These are phyloP conservation scores for Ambrosiella cleistominuta DNA, from an alignment of 2,329 filamentous ascomycete species.

Conservation along the genomic window DNA sequence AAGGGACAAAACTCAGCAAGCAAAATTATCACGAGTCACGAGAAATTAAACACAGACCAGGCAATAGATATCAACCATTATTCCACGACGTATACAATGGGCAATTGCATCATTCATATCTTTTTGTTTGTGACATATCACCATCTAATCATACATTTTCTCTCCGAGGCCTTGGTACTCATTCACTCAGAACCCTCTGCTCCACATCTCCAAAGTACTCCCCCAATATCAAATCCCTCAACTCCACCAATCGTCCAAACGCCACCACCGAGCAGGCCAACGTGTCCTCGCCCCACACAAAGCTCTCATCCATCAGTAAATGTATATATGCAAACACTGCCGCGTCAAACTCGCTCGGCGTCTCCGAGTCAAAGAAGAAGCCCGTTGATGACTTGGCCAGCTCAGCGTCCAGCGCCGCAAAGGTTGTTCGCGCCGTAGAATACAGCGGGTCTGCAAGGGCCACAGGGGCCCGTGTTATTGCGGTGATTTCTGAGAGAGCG, in stretches of 20 bases:
- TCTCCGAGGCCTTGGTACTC: background rate
- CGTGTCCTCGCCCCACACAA: slow-evolving; percentile 47
- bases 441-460: slow-evolving; percentile 24
- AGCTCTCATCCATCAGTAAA: slow-evolving; percentile 47
- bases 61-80: no score
- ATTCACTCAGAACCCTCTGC: background rate
- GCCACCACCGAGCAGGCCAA: slow-evolving; percentile 38
- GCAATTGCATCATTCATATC: no score
- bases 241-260: slow-evolving; percentile 42
- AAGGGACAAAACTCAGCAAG: no score
- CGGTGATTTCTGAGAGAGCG: slow-evolving; percentile 57
- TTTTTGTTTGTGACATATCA: no score
- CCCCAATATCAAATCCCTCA: slow-evolving; percentile 21
- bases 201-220: slow-evolving; percentile 13
- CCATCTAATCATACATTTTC: no score
- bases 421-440: slow-evolving; percentile 26
- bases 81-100: no score
- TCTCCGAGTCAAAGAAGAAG: slow-evolving; percentile 33
- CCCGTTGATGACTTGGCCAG: slow-evolving; percentile 22
- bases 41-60: no score
- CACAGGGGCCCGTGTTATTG: slow-evolving; percentile 29
- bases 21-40: no score
- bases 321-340: slow-evolving; percentile 81
- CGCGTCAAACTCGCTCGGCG: slow-evolving; percentile 68
- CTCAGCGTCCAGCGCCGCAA: slow-evolving; percentile 26